Evolutionary conservation across 2,329 filamentous ascomycete genomes (phyloP), one percentile per base, ranked within the genome.

Genomic region (Cladophialophora yegresii): DNA sequence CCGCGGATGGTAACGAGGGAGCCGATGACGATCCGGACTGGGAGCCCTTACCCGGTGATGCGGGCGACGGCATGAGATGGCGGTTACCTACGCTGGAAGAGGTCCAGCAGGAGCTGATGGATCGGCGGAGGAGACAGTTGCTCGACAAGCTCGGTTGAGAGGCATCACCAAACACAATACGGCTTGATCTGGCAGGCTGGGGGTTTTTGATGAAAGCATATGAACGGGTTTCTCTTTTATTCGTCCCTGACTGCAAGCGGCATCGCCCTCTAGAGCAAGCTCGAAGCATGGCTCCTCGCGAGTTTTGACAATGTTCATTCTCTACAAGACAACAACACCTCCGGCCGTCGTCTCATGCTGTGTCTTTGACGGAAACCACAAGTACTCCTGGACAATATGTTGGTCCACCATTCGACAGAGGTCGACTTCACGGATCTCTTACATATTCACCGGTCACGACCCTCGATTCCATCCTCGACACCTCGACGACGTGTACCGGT

Each of bases 61-160:
- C 82, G 2, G 93, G 92, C 1, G 92, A 96, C 75, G 93, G 93
- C 0, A 81, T 87, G 43, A 84, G 82, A 54, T 97, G 93, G 93
- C 86, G 85, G 67, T 77, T 98, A 72, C 95, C 95, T 8, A 93
- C 90, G 4, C 78, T 92, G 62, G 92, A 96, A 22, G 91, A 98
- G 75, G 93, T 98, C n/a, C 92, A 97, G 77, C 87, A 93, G 74
- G 95, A 98, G 77, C 80, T 99, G 71, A 84, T 99, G 61, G 92
- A 97, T 70, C 84, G 93, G 78, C 85, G 93, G 77, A 87, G 91
- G 75, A 85, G 88, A 77, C 91, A 89, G 76, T 79, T 99, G 67
- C 79, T 99, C 70, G 92, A 97, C 72, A 93, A 95, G 79, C 83
- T 96, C 51, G 64, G 61, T 22, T 71, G 60, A 69, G 40, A 22